Evolutionary conservation across 768 basidiomycete genomes (phyloP), one percentile per base, ranked within the genome.

Genomic region (Dioszegia hungarica): DNA sequence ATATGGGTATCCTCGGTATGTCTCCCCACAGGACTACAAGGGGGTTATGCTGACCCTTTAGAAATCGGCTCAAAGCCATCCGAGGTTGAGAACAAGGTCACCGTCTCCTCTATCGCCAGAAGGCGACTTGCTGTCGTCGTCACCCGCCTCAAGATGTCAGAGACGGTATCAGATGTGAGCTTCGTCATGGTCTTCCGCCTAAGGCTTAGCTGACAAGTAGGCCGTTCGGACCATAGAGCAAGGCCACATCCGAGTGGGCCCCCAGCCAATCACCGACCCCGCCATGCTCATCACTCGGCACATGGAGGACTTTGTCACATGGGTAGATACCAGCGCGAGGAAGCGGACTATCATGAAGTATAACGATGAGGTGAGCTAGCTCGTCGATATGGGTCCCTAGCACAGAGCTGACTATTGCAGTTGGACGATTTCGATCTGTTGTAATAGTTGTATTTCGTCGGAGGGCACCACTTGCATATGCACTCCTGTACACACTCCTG

Each of bases 301-400:
- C 64, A 93, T 95, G 92, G 92, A 98, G 72, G 95, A 99, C 81
- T 99, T 93, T 77, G 90, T 98, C 41, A 99, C 95, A 33, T 99
- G 95, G 95, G 93, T 98, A 20, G 93, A 97, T 73, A 90, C 90
- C 24, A 93, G 90, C 64, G 94, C 94, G 75, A 83, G 97, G 73
- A 97, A 94, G 84, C 82, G 94, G 53, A 92, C 90, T 0, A 85
- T 98, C 77, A 87, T 92, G 88, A 78, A 81, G 58, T 99, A 99
- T 81, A 99, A 99, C 74, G 93, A 95, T 78, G 87, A 95, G 84
- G 89, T 89, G 51, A 31, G 80, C n/a, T 29, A 17, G 11, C 4
- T 34, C 33, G 37, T 31, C 29, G 20, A 17, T 20, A 31, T 5
- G 28, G 3, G 31, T n/a, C n/a, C n/a, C n/a, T n/a, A n/a, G n/a